phyloP scores from a whole-genome alignment of 202 grass and related monocot species.

The Setaria italica region DNA sequence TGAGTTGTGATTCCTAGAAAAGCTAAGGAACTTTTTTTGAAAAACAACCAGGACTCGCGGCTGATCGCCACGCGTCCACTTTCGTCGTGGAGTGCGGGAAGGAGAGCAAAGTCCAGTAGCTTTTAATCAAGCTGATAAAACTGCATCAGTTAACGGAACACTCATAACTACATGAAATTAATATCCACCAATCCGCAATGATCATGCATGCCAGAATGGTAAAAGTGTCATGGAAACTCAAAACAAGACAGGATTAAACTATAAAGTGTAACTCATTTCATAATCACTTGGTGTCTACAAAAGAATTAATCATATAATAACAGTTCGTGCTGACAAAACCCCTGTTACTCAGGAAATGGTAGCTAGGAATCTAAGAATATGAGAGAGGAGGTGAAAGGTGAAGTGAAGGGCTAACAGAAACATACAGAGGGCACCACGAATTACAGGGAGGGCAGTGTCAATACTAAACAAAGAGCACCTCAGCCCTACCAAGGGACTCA shows the following conservation, averaged over 20 bases:
- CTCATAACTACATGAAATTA: not conserved
- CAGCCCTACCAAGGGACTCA: slow-evolving; percentile 53
- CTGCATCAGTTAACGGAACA: no score
- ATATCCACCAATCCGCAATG: not conserved
- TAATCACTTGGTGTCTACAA: slow-evolving; percentile 60
- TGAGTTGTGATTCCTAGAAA: no score
- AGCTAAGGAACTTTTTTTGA: no score
- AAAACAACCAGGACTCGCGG: no score
- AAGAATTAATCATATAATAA: slow-evolving; percentile 65
- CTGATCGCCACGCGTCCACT: no score
- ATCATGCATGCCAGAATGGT: not conserved
- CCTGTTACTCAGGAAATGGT: slow-evolving; percentile 56
- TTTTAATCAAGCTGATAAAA: no score
- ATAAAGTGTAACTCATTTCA: slow-evolving; percentile 44
- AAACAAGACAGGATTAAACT: slow-evolving; percentile 29
- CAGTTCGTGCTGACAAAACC: slow-evolving; percentile 58
- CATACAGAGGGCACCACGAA: slow-evolving; percentile 49
- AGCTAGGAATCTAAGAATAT: slow-evolving; percentile 54
- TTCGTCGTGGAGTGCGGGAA: no score
- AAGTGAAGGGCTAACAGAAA: slow-evolving; percentile 49
- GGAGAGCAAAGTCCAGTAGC: no score
- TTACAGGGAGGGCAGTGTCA: slow-evolving; percentile 65
- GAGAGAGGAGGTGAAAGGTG: not conserved
- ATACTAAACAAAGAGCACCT: slow-evolving; percentile 57
- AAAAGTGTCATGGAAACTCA: not conserved